Conservation (phyloP, 2,329 filamentous ascomycete genomes). For the Didymella lethalis region DNA sequence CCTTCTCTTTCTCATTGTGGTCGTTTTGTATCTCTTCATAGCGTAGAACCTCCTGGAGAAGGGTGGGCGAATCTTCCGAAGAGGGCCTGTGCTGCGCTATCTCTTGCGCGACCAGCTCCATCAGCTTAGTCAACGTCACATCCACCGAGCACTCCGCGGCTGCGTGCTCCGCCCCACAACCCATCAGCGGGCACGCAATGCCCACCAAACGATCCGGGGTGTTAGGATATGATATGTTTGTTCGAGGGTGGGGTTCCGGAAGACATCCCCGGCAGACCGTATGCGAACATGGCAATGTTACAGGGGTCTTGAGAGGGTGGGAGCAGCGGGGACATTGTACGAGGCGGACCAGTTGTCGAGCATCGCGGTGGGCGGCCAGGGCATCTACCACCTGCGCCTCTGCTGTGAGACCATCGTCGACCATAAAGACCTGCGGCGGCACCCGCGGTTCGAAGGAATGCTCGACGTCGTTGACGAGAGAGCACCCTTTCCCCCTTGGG, state of each 20-base stretch:
- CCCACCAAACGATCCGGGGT: conserved; percentile 71
- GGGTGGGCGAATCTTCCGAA: conserved; percentile 45
- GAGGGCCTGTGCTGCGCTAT: conserved; percentile 54
- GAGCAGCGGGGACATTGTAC: conserved; percentile 82
- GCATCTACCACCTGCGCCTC: conserved; percentile 47
- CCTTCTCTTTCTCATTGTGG: conserved; percentile 52
- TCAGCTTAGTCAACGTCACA: conserved; percentile 76
- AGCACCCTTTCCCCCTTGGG: conserved; percentile 44
- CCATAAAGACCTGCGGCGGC: conserved; percentile 53
- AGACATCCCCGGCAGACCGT: conserved; percentile 79
- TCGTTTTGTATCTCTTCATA: conserved; percentile 41
- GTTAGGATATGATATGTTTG: conserved; percentile 79
- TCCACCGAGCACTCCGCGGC: conserved; percentile 78
- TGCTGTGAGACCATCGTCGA: conserved; percentile 46
- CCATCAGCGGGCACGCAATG: conserved; percentile 75
- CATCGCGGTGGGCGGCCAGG: conserved; percentile 62
- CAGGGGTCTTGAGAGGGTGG: conserved; percentile 69
- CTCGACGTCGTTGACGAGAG: conserved; percentile 44
- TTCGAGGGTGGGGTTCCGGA: conserved; percentile 69
- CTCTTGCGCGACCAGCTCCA: conserved; percentile 61
- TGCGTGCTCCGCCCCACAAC: conserved; percentile 76
- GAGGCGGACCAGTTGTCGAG: conserved; percentile 72
- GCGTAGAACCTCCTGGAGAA: conserved; percentile 54
- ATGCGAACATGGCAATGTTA: conserved; percentile 82
- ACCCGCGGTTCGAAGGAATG: conserved; percentile 41